phyloP scores from a whole-genome alignment of 2,329 filamentous ascomycete species.

The Trichoderma sp. region DNA sequence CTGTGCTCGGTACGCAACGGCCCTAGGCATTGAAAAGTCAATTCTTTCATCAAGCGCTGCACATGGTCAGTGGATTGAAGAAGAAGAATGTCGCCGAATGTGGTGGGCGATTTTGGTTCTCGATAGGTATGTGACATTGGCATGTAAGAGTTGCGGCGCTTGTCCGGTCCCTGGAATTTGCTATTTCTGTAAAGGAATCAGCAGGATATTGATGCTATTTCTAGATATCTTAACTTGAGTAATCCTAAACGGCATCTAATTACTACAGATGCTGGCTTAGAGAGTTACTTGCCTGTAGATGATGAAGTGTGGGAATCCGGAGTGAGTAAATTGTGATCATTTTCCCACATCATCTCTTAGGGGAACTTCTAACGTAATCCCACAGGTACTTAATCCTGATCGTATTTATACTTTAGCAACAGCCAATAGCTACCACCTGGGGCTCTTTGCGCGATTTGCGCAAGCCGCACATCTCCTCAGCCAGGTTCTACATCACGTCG shows the following conservation, averaged over 20 bases:
- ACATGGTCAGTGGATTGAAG: background rate
- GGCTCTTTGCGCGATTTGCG: slow-evolving; percentile 19
- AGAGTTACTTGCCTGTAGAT: slow-evolving; percentile 19
- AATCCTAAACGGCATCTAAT: slow-evolving; percentile 16
- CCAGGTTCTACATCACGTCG: slow-evolving; percentile 6
- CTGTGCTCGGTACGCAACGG: slow-evolving; percentile 14
- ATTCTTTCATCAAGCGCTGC: background rate
- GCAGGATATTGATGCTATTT: background rate
- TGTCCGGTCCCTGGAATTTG: background rate
- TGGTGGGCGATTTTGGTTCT: slow-evolving; percentile 19
- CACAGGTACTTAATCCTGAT: background rate
- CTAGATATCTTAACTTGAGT: slow-evolving; percentile 18
- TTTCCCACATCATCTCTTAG: too few species aligned
- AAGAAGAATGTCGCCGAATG: slow-evolving; percentile 13
- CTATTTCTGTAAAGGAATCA: too few species aligned
- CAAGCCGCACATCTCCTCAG: slow-evolving; percentile 20
- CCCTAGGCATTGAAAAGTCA: slow-evolving; percentile 5
- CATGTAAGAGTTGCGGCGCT: background rate
- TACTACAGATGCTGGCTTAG: slow-evolving; percentile 16
- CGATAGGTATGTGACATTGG: slow-evolving; percentile 3
- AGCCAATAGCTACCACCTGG: slow-evolving; percentile 15
- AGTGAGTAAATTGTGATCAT: background rate
- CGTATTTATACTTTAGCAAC: slow-evolving; percentile 7
- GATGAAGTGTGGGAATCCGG: slow-evolving; percentile 19
- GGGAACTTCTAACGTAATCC: background rate